Evolutionary conservation across 352 stramenopile species (phyloP), one percentile per base, ranked within the genome.

Genomic region (Globisporangium echinulatum): DNA sequence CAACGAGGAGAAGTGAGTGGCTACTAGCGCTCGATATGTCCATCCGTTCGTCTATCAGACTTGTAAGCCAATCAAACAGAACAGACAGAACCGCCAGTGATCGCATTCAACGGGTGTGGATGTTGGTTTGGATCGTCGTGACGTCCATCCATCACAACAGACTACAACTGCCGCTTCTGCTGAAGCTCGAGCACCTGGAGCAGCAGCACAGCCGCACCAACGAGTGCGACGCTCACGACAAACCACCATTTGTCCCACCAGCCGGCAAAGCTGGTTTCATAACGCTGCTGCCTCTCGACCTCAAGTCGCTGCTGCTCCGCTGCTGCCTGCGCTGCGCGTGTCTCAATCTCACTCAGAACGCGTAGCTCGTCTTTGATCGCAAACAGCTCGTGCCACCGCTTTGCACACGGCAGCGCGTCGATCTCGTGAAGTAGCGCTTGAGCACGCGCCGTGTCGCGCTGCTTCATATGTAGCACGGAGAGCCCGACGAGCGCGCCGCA

Each of bases 381-480:
- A 5, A 64, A 58, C 49, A 89, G 50, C 38, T 89, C 66, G 14
- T 67, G 66, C 52, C 66, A 72, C 17, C 58, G 59, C 19, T 64
- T 50, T 36, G 65, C 63, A 39, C 67, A 58, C 5, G 69, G 60
- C 19, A 87, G 55, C 3, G 64, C 37, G 44, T 84, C 72, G 14
- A 87, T 77, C 48, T 81, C 70, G 33, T 66, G 46, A 61, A 87
- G 75, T 33, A 80, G 48, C 49, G 68, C 40, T 2, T 56, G 48
- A 3, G 79, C 79, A 25, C 71, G 50, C 0, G 47, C 59, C 13
- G 71, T 54, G 48, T 80, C 71, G 5, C 68, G 65, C 36, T 74
- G 59, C 53, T 72, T 77, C n/a, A 89, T 68, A 17, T 79, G 62
- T 7, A 89, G 64, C 42, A 89, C 73, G 25, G 77, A 89, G 36